Evolutionary conservation across 2,329 filamentous ascomycete species (phyloP).

Genomic region (Talaromyces amestolkiae): DNA sequence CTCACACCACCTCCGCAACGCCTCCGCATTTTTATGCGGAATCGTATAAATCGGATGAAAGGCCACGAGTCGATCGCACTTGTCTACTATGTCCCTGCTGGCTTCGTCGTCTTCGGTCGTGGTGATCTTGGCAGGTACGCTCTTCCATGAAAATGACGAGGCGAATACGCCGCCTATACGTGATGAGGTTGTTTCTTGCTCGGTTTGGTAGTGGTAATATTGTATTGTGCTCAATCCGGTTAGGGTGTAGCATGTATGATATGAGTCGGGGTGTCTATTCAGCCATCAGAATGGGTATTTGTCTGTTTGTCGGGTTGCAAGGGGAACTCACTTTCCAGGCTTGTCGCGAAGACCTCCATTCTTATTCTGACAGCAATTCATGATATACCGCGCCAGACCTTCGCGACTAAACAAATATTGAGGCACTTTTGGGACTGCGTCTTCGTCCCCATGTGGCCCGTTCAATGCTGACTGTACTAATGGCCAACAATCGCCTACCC

Average conservation of each 20-base stretch:
- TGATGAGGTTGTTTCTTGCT: conserved; percentile 25
- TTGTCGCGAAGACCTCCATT: conserved; percentile 88
- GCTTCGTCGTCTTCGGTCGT: conserved; percentile 66
- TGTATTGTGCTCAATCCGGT: conserved; percentile 80
- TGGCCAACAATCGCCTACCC: conserved; percentile 94
- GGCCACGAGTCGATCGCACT: conserved; percentile 62
- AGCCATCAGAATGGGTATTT: neutral
- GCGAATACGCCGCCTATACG: conserved; percentile 33
- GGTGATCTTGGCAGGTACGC: conserved; percentile 45
- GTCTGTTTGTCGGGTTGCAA: conserved; percentile 23
- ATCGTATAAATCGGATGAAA: conserved; percentile 86
- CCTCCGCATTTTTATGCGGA: conserved; percentile 66
- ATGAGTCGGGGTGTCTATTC: conserved; percentile 73
- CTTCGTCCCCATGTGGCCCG: conserved; percentile 43
- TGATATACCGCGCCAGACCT: conserved; percentile 82
- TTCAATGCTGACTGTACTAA: conserved; percentile 76
- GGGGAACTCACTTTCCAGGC: conserved; percentile 70
- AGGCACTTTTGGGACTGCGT: conserved; percentile 25
- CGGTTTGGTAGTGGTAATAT: conserved; percentile 56
- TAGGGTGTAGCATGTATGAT: conserved; percentile 90
- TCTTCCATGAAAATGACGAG: conserved; percentile 41
- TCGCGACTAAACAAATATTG: conserved; percentile 69
- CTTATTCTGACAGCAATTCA: conserved; percentile 79
- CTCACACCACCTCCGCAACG: conserved; percentile 64
- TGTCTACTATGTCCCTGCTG: conserved; percentile 14